A percentile compares a stretch with the other conserved stretches of the same genome.
Conservation (phyloP, 768 basidiomycete genomes). For the Tephrocybe sp. region DNA sequence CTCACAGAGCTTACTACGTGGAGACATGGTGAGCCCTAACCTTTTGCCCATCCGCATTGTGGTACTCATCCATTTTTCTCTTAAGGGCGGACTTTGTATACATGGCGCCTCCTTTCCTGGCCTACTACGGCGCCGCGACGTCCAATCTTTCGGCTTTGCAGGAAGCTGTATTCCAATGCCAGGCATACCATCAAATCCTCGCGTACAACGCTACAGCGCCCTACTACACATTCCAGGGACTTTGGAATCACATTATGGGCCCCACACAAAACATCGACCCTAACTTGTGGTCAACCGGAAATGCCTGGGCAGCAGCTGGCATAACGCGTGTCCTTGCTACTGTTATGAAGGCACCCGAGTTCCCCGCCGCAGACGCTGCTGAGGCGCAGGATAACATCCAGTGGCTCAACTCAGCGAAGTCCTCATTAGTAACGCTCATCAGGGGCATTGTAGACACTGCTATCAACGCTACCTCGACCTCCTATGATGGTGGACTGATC, state of each 20-base stretch:
- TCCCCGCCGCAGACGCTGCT: neutral
- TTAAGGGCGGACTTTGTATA: slow-evolving; percentile 49
- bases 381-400: neutral
- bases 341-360: slow-evolving; percentile 33
- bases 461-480: slow-evolving; percentile 9
- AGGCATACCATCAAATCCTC: slow-evolving; percentile 35
- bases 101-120: slow-evolving; percentile 51
- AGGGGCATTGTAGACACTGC: slow-evolving; percentile 22
- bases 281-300: slow-evolving; percentile 51
- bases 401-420: slow-evolving; percentile 13
- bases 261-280: slow-evolving; percentile 30
- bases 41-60: neutral
- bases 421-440: slow-evolving; percentile 18
- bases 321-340: slow-evolving; percentile 58
- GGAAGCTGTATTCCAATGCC: slow-evolving; percentile 35
- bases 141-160: slow-evolving; percentile 33
- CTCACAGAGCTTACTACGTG: slow-evolving; percentile 46
- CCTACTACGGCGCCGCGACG: slow-evolving; percentile 40
- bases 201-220: slow-evolving; percentile 23
- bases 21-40: slow-evolving; percentile 50
- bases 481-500: slow-evolving; percentile 13
- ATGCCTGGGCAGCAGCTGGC: slow-evolving; percentile 72
- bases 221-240: slow-evolving; percentile 17
- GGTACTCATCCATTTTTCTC: neutral
- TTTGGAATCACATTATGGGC: slow-evolving; percentile 46